phyloP scores from a whole-genome alignment of 306 rosid species.

The Gillenia trifoliata region DNA sequence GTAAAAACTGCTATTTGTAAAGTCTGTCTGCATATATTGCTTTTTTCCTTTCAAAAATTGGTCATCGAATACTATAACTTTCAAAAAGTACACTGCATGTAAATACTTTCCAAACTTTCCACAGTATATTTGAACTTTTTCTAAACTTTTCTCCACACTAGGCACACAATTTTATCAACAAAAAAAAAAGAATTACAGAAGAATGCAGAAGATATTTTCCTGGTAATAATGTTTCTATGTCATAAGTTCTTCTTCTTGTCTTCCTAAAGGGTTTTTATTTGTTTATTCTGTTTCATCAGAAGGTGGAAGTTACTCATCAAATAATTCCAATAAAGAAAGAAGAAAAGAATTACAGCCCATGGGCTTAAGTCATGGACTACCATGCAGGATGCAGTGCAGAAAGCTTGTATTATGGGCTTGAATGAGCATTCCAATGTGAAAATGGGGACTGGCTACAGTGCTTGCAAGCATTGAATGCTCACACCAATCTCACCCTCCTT shows the following conservation, averaged over 20 bases:
- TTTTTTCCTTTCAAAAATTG: too few relatives aligned
- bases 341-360: neutral
- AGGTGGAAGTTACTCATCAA: neutral
- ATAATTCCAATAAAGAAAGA: neutral
- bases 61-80: too few relatives aligned
- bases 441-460: too few relatives aligned
- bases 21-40: neutral
- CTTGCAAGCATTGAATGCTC: too few relatives aligned
- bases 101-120: too few relatives aligned
- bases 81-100: too few relatives aligned
- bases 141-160: neutral
- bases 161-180: neutral
- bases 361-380: slow-evolving; percentile 3
- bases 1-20: neutral
- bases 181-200: neutral
- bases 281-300: neutral
- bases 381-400: slow-evolving; percentile 5
- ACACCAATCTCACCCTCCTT: too few relatives aligned
- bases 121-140: too few relatives aligned
- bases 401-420: neutral
- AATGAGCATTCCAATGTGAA: neutral
- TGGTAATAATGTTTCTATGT: neutral
- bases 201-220: neutral
- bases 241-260: neutral
- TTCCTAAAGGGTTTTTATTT: neutral